Conservation (phyloP, 805 yeast genomes). For the Dipodascus geniculatus region DNA sequence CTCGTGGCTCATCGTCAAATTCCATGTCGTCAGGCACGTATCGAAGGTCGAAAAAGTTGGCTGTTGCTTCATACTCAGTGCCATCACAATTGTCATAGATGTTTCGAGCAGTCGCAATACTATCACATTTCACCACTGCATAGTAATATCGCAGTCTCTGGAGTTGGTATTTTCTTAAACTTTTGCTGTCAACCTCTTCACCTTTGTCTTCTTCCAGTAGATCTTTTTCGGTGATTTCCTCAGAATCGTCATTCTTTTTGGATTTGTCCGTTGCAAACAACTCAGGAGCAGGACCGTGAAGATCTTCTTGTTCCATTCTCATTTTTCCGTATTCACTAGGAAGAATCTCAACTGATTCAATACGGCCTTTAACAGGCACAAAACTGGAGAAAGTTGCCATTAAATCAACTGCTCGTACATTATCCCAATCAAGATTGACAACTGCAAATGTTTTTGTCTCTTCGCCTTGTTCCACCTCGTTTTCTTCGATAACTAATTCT, state of each 20-base stretch:
- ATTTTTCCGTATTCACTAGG: slow-evolving; percentile 93
- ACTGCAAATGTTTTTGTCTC: slow-evolving; percentile 77
- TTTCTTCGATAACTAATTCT: slow-evolving; percentile 18
- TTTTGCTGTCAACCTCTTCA: slow-evolving; percentile 75
- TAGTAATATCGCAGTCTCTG: slow-evolving; percentile 89
- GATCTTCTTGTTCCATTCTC: slow-evolving; percentile 78
- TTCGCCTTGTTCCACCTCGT: slow-evolving; percentile 73
- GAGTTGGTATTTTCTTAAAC: slow-evolving; percentile 78
- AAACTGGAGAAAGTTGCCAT: slow-evolving; percentile 83
- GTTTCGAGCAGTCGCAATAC: slow-evolving; percentile 52
- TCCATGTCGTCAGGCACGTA: slow-evolving; percentile 90
- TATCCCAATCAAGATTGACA: slow-evolving; percentile 96
- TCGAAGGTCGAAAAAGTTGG: slow-evolving; percentile 84
- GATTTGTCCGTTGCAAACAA: slow-evolving; percentile 43
- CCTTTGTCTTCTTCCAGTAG: slow-evolving; percentile 74
- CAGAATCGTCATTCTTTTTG: slow-evolving; percentile 14
- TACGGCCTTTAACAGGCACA: slow-evolving; percentile 63
- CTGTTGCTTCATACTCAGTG: slow-evolving; percentile 90
- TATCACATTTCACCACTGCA: slow-evolving; percentile 80
- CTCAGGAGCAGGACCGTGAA: slow-evolving; percentile 87
- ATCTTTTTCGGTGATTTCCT: slow-evolving; percentile 54
- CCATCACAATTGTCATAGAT: slow-evolving; percentile 89
- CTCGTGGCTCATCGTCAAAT: slow-evolving; percentile 64
- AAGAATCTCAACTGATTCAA: slow-evolving; percentile 56
- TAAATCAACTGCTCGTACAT: slow-evolving; percentile 74